A percentile compares a stretch with the other conserved stretches of the same genome.
Evolutionary conservation across 75 land plant genomes (phyloP).

Genomic region (Larix kaempferi): DNA sequence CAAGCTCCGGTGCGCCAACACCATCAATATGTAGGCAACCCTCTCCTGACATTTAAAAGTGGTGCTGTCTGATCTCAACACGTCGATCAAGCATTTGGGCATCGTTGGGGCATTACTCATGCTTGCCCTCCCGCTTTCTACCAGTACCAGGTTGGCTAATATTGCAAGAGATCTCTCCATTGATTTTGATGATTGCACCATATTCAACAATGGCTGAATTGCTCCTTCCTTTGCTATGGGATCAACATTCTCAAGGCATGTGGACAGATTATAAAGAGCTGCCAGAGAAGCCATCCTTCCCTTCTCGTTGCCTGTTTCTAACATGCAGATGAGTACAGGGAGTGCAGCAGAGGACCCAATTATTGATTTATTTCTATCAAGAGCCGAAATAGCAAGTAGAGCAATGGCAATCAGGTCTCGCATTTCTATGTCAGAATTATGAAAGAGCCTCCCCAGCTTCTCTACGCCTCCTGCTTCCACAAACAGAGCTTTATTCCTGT

Average conservation of each 20-base stretch:
- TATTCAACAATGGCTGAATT: conserved; percentile 23
- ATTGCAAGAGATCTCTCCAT: conserved; percentile 54
- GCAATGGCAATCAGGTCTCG: conserved; percentile 21
- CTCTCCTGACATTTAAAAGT: conserved; percentile 60
- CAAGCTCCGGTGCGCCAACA: conserved; percentile 60
- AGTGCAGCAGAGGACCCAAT: conserved; percentile 23
- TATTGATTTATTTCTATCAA: conserved; percentile 26
- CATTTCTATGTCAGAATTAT: neutral
- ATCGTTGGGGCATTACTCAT: conserved; percentile 29
- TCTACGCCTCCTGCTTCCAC: conserved; percentile 50
- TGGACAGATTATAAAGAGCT: conserved; percentile 49
- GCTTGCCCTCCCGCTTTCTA: conserved; percentile 42
- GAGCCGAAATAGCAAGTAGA: conserved; percentile 48
- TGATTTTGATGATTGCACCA: conserved; percentile 16
- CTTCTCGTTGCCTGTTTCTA: conserved; percentile 22
- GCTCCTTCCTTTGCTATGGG: conserved; percentile 31
- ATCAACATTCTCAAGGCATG: conserved; percentile 31
- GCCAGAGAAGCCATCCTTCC: conserved; percentile 32
- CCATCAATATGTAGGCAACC: conserved; percentile 71
- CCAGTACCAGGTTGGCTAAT: conserved; percentile 55
- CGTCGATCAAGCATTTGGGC: conserved; percentile 38
- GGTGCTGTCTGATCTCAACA: conserved; percentile 41
- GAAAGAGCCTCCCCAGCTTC: conserved; percentile 31
- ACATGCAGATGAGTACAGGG: conserved; percentile 26
- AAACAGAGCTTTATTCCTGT: conserved; percentile 66